phyloP scores from a whole-genome alignment of 2,329 filamentous ascomycete species.

The Aspergillus persii region DNA sequence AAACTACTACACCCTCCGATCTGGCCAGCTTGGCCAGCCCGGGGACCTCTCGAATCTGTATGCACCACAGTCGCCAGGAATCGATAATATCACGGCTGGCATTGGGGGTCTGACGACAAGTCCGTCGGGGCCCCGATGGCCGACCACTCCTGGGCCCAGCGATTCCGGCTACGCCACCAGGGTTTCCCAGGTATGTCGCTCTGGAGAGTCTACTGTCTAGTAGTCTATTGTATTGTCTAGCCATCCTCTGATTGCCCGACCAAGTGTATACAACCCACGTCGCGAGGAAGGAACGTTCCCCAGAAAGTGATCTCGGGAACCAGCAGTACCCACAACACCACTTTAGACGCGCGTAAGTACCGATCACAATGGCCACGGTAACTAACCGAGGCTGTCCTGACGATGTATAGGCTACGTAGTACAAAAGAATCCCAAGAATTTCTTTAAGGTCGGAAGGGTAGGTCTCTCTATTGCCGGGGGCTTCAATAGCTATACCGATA shows the following conservation, averaged over 20 bases:
- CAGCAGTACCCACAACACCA: neutral
- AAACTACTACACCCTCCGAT: neutral
- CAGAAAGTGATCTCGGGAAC: neutral
- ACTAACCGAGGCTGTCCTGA: neutral
- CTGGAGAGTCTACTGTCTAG: too few species aligned
- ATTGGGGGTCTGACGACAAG: neutral
- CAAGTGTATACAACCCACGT: neutral
- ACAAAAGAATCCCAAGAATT: neutral
- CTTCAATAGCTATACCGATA: too few species aligned
- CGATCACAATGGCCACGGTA: neutral
- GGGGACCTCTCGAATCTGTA: neutral
- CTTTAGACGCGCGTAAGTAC: neutral
- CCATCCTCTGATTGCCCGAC: neutral
- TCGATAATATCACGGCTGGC: neutral
- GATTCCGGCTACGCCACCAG: neutral
- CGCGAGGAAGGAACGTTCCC: neutral
- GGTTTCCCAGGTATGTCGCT: neutral
- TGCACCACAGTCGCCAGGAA: neutral
- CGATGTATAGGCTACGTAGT: neutral
- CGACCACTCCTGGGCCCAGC: neutral
- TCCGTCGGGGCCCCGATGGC: neutral
- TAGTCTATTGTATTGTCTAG: neutral
- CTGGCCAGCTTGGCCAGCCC: neutral
- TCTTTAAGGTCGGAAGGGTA: conserved; percentile 23
- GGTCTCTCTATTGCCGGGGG: neutral